Evolutionary conservation across 169 alveolate species (phyloP), one percentile per base, ranked within the genome.

Genomic region (Neospora caninum): DNA sequence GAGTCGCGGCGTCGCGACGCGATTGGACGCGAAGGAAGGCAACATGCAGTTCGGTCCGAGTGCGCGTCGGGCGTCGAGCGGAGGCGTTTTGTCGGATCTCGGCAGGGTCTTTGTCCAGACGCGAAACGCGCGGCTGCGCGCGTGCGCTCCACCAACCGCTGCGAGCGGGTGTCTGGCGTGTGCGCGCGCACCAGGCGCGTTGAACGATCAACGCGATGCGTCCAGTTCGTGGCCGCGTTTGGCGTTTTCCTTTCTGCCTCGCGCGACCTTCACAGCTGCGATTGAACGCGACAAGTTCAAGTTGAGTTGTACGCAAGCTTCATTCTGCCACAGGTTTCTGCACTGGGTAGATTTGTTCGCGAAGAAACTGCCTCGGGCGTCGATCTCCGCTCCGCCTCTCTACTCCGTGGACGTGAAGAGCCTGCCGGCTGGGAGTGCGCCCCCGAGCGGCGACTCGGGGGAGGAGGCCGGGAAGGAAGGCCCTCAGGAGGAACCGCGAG

Each of bases 321-420:
- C 84, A 10, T 73, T 73, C 42, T 73, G 84, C 43, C 39, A 36
- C 45, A 41, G 84, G 43, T 73, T 22, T 20, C 39, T 34, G 84
- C 45, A 31, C 39, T 73, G 84, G 84, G 84, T 73, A n/a, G 84
- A 73, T 9, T n/a, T 73, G 84, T 7, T 73, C 42, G 84, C 84
- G 49, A 73, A 31, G 49, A 64, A 64, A 29, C 73, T 64, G 31
- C 73, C 73, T 9, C 73, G 73, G 31, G 84, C 84, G 9, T 31
- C 45, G 43, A 43, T 20, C 84, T 34, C 45, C 25, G 49, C 42
- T 41, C 42, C 84, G 49, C 84, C 84, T 2, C 84, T 73, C 84
- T 73, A 73, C 84, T 18, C 42, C 42, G 84, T 73, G n/a, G 84
- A 73, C 42, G 39, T n/a, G 43, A 36, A n/a, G 43, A 73, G 49